Base-by-base conservation (phyloP, 371 early-diverging fungal genomes). In the Massospora cicadina region DNA sequence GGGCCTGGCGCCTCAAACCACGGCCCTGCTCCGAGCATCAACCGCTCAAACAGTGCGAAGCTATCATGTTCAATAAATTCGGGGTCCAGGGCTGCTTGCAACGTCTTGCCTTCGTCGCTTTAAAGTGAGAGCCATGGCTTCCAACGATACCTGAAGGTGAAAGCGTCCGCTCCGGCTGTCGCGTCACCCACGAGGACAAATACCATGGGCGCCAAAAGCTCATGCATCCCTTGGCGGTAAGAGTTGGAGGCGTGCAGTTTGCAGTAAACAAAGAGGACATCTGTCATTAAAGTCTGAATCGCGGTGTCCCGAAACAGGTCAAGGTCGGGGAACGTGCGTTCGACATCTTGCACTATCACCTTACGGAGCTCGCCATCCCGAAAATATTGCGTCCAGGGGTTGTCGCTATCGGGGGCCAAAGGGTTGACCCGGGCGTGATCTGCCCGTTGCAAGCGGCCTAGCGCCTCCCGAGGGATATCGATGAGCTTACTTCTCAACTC, bases 171-270 rank as follows among this genome's bases (percentile, higher is more conserved):
- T 64, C 24, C 28, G 58, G 31, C 56, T 24, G 2, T 30, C 21
- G 54, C 71, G 64, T 93, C 93, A 10, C 70, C 56, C 23, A 88
- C 77, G 17, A 93, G 78, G 0, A 85, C 83, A 76, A 82, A 76
- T 32, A 89, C 80, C 2, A 93, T 72, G 10, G 91, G 90, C 0
- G 92, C 95, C 29, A 91, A 71, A 28, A 95, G 70, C 70, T 95
- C 95, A 72, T 95, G 95, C 95, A 95, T 95, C n/a, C 95, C 95
- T 71, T 95, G 95, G 54, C 95, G 84, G 72, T 95, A 95, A 5
- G 90, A 88, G 21, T 91, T 80, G 33, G 85, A 84, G n/a, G 79
- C 76, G 67, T 93, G 81, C 64, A 90, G 70, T 72, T 91, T 91
- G 74, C 91, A 88, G 71, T 91, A 93, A 55, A 95, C 84, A 69